phyloP scores from a whole-genome alignment of 2,329 filamentous ascomycete species.

The Paracoccidioides brasiliensis region DNA sequence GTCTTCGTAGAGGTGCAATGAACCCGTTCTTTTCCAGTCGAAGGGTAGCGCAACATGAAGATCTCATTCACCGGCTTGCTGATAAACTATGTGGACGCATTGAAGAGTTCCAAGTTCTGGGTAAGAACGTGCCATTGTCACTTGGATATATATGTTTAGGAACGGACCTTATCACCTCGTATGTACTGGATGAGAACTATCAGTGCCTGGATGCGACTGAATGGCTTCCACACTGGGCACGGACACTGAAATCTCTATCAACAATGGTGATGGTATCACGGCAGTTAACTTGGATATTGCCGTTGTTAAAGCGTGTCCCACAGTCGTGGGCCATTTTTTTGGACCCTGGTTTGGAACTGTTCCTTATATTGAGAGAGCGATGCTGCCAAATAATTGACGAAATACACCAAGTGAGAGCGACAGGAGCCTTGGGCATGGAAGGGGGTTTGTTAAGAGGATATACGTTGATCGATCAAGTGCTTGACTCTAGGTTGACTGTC shows the following conservation, averaged over 20 bases:
- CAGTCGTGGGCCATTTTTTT: neutral
- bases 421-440: neutral
- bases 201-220: conserved; percentile 22
- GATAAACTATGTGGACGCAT: conserved; percentile 11
- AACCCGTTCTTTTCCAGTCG: conserved; percentile 17
- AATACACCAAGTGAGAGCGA: neutral
- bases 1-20: conserved; percentile 16
- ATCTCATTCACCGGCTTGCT: conserved; percentile 12
- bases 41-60: conserved; percentile 12
- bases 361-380: neutral
- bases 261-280: conserved; percentile 1
- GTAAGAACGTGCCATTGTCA: conserved; percentile 7
- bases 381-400: neutral
- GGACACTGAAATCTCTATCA: conserved; percentile 9
- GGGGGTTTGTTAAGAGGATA: neutral
- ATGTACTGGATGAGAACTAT: conserved; percentile 22
- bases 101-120: conserved; percentile 2
- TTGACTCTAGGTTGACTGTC: conserved; percentile 22
- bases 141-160: conserved; percentile 17
- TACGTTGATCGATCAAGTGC: conserved; percentile 21
- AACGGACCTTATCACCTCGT: conserved; percentile 36
- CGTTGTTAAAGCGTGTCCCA: neutral
- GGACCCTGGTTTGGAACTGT: neutral
- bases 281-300: neutral
- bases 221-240: conserved; percentile 20